These are phyloP conservation scores for Camillea tinctor DNA, from an alignment of 2,329 filamentous ascomycete genomes.

Conservation along the genomic window DNA sequence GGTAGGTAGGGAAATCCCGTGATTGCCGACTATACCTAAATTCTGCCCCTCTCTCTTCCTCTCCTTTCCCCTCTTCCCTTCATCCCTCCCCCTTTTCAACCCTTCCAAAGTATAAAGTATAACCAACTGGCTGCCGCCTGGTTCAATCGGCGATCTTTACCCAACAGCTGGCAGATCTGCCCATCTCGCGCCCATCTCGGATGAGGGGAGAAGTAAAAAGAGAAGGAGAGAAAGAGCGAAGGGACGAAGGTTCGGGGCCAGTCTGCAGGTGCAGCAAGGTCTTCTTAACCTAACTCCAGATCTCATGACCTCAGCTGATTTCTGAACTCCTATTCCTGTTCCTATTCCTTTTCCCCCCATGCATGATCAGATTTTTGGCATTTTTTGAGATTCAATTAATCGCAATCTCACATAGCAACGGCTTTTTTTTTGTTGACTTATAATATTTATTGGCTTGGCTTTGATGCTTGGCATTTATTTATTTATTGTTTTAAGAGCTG, in stretches of 20 bases:
- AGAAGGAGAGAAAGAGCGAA: neutral
- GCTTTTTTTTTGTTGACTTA: neutral
- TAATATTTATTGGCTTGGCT: neutral
- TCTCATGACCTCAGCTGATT: conserved; percentile 26
- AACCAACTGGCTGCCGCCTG: neutral
- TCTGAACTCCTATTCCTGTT: conserved; percentile 21
- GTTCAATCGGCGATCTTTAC: neutral
- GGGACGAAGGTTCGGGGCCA: no score
- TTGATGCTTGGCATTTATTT: neutral
- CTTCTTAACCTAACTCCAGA: neutral
- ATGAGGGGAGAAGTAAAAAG: conserved; percentile 6
- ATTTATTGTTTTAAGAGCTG: neutral
- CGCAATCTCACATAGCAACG: neutral
- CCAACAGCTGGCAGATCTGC: neutral
- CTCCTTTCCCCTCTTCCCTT: neutral
- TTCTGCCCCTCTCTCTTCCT: neutral
- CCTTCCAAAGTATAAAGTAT: neutral
- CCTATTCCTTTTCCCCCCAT: no score
- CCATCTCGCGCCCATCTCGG: neutral
- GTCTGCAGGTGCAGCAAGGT: no score
- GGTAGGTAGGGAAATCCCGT: neutral
- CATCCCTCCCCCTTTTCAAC: neutral
- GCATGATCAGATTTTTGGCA: conserved; percentile 12
- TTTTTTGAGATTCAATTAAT: conserved; percentile 10
- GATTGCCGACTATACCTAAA: neutral